Base-by-base conservation (phyloP, 116 monocot genomes). In the Cymodocea nodosa region DNA sequence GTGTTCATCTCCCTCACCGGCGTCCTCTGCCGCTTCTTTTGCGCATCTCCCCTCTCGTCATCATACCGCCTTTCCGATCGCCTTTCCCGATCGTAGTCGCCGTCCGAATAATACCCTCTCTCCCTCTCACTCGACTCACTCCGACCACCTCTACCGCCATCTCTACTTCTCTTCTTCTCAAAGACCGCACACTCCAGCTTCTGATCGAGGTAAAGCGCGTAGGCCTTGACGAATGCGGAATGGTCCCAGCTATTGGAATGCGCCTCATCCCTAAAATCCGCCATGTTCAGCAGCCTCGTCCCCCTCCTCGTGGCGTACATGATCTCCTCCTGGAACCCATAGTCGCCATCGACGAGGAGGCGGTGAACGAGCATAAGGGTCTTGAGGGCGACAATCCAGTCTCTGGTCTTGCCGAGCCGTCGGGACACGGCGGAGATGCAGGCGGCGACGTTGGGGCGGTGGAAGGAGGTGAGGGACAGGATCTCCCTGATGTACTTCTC, bases 171-270 rank as follows among this genome's bases (percentile, higher is more conserved):
- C 71, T 82, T 86, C 36, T 71, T 65, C 50, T 84, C 82, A 35
- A 76, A 71, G 53, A 92, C 52, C 51, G 77, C 63, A 73, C 75
- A 78, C 64, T 88, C 85, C 24, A 92, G 83, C 15, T 84, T 71
- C 70, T 85, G 88, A 51, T 92, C 88, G 10, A 92, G 81, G 55
- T 79, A 92, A 34, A 87, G 81, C 4, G 92, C 88, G 63, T 83
- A 92, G 19, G 88, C 75, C 15, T 85, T 82, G 35, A 92, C 83
- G 53, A 92, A 92, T 36, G 85, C 82, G 18, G 92, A 92, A 53
- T 83, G 83, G 25, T 92, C 92, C 92, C 92, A 92, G 2, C 88
- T 88, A 20, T 39, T 73, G 7, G 92, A 92, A 68, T 92, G 92
- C 5, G 85, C 85, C 73, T 92, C 88, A 36, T 92, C 92, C 15